phyloP scores from a whole-genome alignment of 202 grass and related monocot genomes.

The Schoenoplectus triqueter region DNA sequence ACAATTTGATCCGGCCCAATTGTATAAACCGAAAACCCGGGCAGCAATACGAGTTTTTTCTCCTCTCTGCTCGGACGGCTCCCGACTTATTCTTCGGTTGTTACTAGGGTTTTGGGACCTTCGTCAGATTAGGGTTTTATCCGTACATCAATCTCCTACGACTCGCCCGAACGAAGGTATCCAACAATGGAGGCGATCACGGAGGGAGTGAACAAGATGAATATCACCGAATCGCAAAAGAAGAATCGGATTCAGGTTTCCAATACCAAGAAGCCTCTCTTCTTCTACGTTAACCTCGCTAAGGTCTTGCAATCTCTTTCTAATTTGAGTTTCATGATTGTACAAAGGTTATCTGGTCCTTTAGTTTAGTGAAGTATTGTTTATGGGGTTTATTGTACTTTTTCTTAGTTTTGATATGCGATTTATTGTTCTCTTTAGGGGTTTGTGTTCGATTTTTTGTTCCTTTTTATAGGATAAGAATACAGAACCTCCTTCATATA shows the following conservation, averaged over 20 bases:
- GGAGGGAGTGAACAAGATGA: slow-evolving; percentile 53
- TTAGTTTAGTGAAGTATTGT: neutral
- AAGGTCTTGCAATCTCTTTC: slow-evolving; percentile 49
- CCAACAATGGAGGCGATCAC: slow-evolving; percentile 74
- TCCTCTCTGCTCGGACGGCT: neutral
- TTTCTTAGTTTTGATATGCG: neutral
- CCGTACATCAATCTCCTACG: neutral
- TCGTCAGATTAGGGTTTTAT: slow-evolving; percentile 23
- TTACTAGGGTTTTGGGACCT: slow-evolving; percentile 30
- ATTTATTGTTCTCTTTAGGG: neutral
- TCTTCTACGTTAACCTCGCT: slow-evolving; percentile 83
- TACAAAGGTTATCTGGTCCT: slow-evolving; percentile 1
- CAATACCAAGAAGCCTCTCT: slow-evolving; percentile 82
- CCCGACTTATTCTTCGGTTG: too few species aligned
- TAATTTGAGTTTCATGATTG: slow-evolving; percentile 28
- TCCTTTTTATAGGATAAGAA: neutral
- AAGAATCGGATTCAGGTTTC: slow-evolving; percentile 76
- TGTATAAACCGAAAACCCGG: neutral
- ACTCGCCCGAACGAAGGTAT: neutral
- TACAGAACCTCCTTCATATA: neutral
- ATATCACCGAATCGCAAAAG: slow-evolving; percentile 35
- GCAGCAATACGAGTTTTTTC: neutral
- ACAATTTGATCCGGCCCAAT: neutral
- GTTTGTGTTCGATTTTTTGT: neutral
- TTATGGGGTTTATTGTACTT: neutral